A percentile compares a stretch with the other conserved stretches of the same genome.
These are phyloP conservation scores for Phytophthora macrochlamydospora DNA, from an alignment of 352 stramenopile species.

Conservation along the genomic window DNA sequence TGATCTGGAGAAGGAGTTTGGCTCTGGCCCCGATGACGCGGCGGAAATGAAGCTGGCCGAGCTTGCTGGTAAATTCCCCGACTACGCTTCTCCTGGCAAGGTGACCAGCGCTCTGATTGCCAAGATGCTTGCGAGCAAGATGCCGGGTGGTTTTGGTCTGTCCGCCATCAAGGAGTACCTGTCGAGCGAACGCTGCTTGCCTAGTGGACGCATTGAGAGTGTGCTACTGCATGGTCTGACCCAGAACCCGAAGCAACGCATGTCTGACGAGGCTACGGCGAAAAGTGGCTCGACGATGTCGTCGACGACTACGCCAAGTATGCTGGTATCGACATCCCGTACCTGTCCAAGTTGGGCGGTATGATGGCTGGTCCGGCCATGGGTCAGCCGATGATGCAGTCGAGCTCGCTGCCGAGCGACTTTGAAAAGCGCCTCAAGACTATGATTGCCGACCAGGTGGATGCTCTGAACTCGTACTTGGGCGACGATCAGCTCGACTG, in stretches of 20 bases:
- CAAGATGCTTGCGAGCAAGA: conserved; percentile 81
- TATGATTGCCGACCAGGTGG: conserved; percentile 65
- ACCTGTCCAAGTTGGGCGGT: conserved; percentile 46
- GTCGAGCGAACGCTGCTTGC: conserved; percentile 73
- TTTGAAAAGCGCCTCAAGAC: conserved; percentile 63
- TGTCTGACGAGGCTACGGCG: conserved; percentile 63
- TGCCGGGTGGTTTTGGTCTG: conserved; percentile 84
- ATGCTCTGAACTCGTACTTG: conserved; percentile 52
- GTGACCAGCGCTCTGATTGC: conserved; percentile 75
- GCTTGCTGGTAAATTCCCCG: conserved; percentile 67
- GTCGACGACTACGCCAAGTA: conserved; percentile 78
- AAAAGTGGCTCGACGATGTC: conserved; percentile 84
- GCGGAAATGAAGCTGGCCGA: conserved; percentile 80
- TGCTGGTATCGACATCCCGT: conserved; percentile 64
- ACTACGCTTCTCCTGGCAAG: conserved; percentile 78
- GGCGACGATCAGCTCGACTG: conserved; percentile 58
- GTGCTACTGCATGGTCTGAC: conserved; percentile 77
- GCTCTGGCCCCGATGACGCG: conserved; percentile 71
- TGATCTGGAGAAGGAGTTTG: conserved; percentile 88
- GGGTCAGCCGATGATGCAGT: conserved; percentile 34
- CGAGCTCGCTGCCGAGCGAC: conserved; percentile 40
- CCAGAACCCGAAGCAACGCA: conserved; percentile 72
- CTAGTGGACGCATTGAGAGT: conserved; percentile 72
- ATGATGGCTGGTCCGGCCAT: conserved; percentile 36
- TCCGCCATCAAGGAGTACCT: conserved; percentile 80